These are phyloP conservation scores for Fusarium guadeloupense DNA, from an alignment of 2,329 filamentous ascomycete genomes.

Conservation along the genomic window DNA sequence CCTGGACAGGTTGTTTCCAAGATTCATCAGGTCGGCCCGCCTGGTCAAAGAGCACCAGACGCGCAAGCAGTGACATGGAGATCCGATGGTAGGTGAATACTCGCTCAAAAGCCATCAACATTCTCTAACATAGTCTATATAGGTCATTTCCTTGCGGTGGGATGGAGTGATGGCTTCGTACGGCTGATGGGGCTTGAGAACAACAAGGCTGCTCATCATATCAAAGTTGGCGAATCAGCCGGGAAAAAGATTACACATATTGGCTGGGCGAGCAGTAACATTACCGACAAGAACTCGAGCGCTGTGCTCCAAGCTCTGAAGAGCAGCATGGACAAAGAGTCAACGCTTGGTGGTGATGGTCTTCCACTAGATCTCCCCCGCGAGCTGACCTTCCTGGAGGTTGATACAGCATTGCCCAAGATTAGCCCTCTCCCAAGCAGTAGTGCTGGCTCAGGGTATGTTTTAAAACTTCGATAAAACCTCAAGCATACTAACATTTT, in stretches of 20 bases:
- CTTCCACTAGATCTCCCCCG: constrained; percentile 68
- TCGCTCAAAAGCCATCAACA: neutral
- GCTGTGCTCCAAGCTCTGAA: constrained; percentile 17
- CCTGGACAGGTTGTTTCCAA: constrained; percentile 74
- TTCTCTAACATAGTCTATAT: neutral
- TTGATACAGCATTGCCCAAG: constrained; percentile 79
- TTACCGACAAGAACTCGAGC: constrained; percentile 45
- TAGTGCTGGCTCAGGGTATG: constrained; percentile 69
- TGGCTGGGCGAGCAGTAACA: constrained; percentile 60
- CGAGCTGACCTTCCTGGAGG: constrained; percentile 77
- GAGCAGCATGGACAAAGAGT: constrained; percentile 23
- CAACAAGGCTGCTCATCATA: constrained; percentile 81
- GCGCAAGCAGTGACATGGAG: constrained; percentile 70
- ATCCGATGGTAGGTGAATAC: constrained; percentile 66
- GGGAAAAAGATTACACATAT: constrained; percentile 60
- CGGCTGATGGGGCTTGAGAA: constrained; percentile 82
- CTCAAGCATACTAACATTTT: constrained; percentile 12
- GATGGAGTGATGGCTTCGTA: constrained; percentile 82
- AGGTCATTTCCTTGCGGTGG: constrained; percentile 82
- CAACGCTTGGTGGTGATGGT: constrained; percentile 11
- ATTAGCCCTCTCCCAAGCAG: constrained; percentile 73
- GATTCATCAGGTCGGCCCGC: constrained; percentile 56
- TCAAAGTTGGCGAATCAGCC: constrained; percentile 60
- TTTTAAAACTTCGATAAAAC: neutral
- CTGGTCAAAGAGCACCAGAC: constrained; percentile 52